Conservation (phyloP, 495 filamentous ascomycete genomes). For the Jackrogersella multiformis region DNA sequence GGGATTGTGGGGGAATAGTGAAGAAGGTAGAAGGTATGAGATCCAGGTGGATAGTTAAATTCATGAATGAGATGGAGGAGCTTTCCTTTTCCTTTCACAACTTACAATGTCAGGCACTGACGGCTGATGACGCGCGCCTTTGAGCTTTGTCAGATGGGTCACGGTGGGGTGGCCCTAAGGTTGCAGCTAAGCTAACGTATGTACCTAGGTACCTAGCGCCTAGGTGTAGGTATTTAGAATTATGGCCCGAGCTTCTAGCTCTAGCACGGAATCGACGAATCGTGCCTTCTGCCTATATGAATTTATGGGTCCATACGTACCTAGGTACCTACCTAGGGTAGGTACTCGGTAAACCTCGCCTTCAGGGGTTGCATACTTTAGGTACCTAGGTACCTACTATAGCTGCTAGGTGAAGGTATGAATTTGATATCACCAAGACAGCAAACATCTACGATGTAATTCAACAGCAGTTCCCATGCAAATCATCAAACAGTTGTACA, state of each 20-base stretch:
- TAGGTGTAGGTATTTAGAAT: no score
- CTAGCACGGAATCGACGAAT: neutral
- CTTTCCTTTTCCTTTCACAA: constrained; percentile 15
- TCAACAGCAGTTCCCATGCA: neutral
- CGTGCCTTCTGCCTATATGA: no score
- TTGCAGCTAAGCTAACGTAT: no score
- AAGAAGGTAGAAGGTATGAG: constrained; percentile 26
- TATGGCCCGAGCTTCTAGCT: constrained; percentile 28
- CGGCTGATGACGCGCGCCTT: constrained; percentile 48
- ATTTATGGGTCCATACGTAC: neutral
- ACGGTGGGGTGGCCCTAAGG: constrained; percentile 33
- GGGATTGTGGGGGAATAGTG: constrained; percentile 14
- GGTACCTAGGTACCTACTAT: neutral
- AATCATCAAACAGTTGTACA: neutral
- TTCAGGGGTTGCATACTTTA: neutral
- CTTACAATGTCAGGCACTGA: constrained; percentile 42
- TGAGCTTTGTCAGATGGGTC: constrained; percentile 26
- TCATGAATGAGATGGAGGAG: constrained; percentile 13
- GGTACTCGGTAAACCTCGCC: neutral
- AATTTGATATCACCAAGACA: constrained; percentile 1
- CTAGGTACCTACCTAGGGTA: neutral
- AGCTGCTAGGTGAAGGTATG: no score
- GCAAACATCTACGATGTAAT: neutral
- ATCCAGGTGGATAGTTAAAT: constrained; percentile 16
- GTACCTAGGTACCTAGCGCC: no score